Conservation (phyloP, 2,329 filamentous ascomycete species). For the Nectriaceae sp. region DNA sequence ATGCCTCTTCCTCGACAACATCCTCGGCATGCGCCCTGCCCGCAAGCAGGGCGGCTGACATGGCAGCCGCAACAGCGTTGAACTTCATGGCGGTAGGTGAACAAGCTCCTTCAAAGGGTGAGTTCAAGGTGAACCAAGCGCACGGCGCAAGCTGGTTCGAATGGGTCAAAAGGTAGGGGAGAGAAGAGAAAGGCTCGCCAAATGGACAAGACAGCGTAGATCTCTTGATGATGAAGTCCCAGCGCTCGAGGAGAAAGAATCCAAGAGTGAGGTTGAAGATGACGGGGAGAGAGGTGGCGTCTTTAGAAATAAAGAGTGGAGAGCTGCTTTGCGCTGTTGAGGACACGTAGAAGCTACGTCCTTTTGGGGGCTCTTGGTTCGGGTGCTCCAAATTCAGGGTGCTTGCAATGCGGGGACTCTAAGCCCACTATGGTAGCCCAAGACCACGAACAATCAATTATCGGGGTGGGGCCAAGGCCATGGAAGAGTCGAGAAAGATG, state of each 20-base stretch:
- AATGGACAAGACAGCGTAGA: constrained; percentile 10
- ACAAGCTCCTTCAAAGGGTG: constrained; percentile 13
- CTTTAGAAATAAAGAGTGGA: constrained; percentile 28
- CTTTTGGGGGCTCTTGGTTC: background rate
- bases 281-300: constrained; percentile 24
- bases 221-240: constrained; percentile 17
- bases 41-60: constrained; percentile 72
- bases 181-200: constrained; percentile 9
- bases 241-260: constrained; percentile 29
- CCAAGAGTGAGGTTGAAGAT: constrained; percentile 32
- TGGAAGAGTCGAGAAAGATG: no score
- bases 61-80: constrained; percentile 73
- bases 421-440: no score
- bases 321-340: constrained; percentile 30
- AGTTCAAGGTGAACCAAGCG: constrained; percentile 21
- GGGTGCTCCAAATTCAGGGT: constrained; percentile 18
- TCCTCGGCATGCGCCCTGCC: constrained; percentile 71
- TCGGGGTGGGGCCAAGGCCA: no score
- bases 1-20: constrained; percentile 53
- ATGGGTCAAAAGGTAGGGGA: constrained; percentile 9
- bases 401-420: no score
- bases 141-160: constrained; percentile 17
- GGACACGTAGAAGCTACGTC: constrained; percentile 38
- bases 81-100: constrained; percentile 78
- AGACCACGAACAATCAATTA: no score